Conservation (phyloP, 805 yeast genomes). For the Alloascoidea hylecoeti region DNA sequence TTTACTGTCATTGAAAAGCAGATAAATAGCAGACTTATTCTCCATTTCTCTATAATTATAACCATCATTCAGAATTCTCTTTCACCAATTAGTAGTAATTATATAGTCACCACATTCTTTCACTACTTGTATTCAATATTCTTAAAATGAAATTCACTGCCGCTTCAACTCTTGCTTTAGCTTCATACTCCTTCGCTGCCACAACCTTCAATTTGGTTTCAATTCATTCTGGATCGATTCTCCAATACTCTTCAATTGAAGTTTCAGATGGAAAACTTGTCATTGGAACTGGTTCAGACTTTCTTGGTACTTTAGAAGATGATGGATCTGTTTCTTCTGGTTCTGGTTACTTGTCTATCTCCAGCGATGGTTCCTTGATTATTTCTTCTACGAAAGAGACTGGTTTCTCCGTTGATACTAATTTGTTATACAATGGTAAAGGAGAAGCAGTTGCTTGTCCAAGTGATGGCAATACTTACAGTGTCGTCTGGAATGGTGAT, state of each 20-base stretch:
- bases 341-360: neutral
- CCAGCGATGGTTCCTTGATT: neutral
- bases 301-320: neutral
- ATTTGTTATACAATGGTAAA: conserved; percentile 5
- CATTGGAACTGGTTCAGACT: conserved; percentile 4
- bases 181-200: neutral
- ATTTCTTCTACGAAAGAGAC: neutral
- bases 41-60: no score
- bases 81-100: no score
- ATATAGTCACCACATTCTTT: no score
- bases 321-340: conserved; percentile 4
- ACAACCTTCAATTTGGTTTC: conserved; percentile 5
- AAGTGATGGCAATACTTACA: conserved; percentile 6
- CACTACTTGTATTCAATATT: no score
- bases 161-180: conserved; percentile 11
- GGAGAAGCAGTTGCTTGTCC: conserved; percentile 7
- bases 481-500: conserved; percentile 5
- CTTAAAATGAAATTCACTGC: conserved; percentile 4
- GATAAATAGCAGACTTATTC: no score
- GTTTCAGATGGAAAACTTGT: conserved; percentile 3
- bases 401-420: conserved; percentile 5
- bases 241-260: conserved; percentile 7
- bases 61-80: no score
- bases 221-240: conserved; percentile 6
- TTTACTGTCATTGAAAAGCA: no score